phyloP scores from a whole-genome alignment of 2,329 filamentous ascomycete species.

The Fusarium xyrophilum region DNA sequence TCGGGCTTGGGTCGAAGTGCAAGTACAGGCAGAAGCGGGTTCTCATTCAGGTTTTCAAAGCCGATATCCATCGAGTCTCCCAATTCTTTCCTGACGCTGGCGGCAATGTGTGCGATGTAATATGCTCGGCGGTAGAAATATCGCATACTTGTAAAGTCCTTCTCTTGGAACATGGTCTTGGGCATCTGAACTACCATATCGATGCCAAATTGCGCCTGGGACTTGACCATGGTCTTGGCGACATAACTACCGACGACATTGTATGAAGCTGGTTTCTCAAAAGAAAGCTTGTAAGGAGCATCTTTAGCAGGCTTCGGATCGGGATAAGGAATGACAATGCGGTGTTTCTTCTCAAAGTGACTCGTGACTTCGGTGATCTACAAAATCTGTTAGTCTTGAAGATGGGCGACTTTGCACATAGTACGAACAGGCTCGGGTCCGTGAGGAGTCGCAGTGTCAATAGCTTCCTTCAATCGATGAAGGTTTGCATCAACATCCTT shows the following conservation, averaged over 20 bases:
- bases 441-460: conserved; percentile 60
- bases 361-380: conserved; percentile 73
- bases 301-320: conserved; percentile 78
- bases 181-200: conserved; percentile 93
- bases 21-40: conserved; percentile 76
- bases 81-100: conserved; percentile 67
- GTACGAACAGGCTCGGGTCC: conserved; percentile 58
- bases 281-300: conserved; percentile 82
- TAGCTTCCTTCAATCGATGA: conserved; percentile 58
- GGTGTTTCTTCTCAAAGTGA: conserved; percentile 70
- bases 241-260: conserved; percentile 92
- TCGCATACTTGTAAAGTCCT: conserved; percentile 90
- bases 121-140: conserved; percentile 96
- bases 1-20: conserved; percentile 49
- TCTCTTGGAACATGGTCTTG: conserved; percentile 80
- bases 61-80: conserved; percentile 61
- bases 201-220: conserved; percentile 64
- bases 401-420: neutral
- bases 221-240: conserved; percentile 74
- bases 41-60: conserved; percentile 74
- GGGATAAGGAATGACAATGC: conserved; percentile 82
- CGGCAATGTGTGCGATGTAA: conserved; percentile 83
- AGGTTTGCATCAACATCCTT: conserved; percentile 57
- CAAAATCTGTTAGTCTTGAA: conserved; percentile 24
- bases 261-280: conserved; percentile 75